phyloP scores from a whole-genome alignment of 164 flowering plant genomes.

The Akebia trifoliata region DNA sequence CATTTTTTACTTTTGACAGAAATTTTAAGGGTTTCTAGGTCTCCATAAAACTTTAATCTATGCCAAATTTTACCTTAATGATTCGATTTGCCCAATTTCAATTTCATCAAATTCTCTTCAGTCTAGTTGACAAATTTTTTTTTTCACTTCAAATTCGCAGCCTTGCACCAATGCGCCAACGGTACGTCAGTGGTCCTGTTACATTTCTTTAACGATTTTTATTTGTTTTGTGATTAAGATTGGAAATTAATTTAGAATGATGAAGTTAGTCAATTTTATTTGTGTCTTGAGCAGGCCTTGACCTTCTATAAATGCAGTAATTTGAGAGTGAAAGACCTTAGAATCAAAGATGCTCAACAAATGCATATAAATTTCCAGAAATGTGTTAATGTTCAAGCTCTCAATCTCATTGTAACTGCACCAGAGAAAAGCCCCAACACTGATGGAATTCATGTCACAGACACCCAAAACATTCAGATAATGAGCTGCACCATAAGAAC shows the following conservation, averaged over 20 bases:
- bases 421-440: conserved; percentile 73
- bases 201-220: no score
- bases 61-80: no score
- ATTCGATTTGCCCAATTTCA: background rate
- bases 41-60: no score
- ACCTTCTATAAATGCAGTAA: conserved; percentile 55
- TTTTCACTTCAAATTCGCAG: conserved; percentile 56
- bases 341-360: conserved; percentile 57
- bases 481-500: conserved; percentile 39
- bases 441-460: conserved; percentile 70
- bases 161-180: conserved; percentile 81
- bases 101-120: background rate
- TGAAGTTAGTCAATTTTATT: background rate
- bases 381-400: conserved; percentile 43
- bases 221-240: background rate
- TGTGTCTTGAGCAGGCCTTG: conserved; percentile 46
- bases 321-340: conserved; percentile 39
- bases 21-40: background rate
- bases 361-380: conserved; percentile 53
- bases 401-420: conserved; percentile 35
- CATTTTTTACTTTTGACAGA: no score
- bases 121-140: no score
- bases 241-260: background rate
- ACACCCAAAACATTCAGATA: conserved; percentile 41
- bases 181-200: conserved; percentile 41